Base-by-base conservation (phyloP, 2,329 filamentous ascomycete genomes). In the Teratosphaeria epicoccoides region DNA sequence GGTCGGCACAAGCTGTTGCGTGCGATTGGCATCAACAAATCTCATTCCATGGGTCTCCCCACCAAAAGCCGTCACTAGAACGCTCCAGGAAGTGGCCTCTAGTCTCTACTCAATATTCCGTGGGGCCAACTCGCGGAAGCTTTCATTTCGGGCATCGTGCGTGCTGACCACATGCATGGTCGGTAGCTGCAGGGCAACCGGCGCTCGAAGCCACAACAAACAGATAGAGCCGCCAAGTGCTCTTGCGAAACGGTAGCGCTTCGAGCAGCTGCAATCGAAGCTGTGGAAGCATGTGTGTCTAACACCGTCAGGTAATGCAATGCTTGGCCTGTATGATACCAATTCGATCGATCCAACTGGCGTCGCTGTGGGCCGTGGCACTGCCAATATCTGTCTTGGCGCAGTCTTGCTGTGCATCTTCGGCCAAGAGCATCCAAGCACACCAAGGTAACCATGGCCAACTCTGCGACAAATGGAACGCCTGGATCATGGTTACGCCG, bases 111-210 rank as follows among this genome's bases (percentile, higher is more conserved):
- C 33, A 20, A 40, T 40, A 6, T 46, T 24, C 9, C 6, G 23
- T 46, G 24, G 43, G 23, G 43, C 43, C 46, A 48, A 24, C 17
- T 6, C 28, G 46, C 23, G 20, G 46, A 25, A 28, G 20, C 24
- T 14, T 37, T 48, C 46, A 48, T 48, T 48, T 48, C 46, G 46
- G 46, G 46, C 33, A 24, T 28, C 25, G 46, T 48, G 10, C 25
- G 46, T 48, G 43, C 24, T 23, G 46, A 12, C 4, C 22, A n/a
- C 29, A 37, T 37, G 29, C 29, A 37, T 10, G 29, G 29, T 37
- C 29, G 10, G 29, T 37, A 24, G 14, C 33, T 20, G 43, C 43
- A 14, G 43, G 43, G 43, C 43, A 46, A 46, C 23, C 43, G 23
- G 22, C 23, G 43, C 43, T 24, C 43, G n/a, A 20, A 14, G 43